Evolutionary conservation across 306 rosid species (phyloP), one percentile per base, ranked within the genome.

Genomic region (Cyamopsis tetragonoloba): DNA sequence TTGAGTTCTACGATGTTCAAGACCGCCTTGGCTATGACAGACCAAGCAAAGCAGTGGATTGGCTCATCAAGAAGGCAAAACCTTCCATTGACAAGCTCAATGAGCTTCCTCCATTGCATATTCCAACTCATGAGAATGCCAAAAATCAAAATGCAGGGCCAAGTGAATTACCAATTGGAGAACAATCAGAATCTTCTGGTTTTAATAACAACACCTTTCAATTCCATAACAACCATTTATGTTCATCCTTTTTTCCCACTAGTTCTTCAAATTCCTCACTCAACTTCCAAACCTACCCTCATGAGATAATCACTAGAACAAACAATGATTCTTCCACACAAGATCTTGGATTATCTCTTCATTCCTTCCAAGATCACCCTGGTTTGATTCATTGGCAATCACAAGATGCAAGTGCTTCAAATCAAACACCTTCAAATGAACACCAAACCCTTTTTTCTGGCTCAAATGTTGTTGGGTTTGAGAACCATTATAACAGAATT

Each of bases 41-140:
- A 5, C 92, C 96, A 2, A 92, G 95, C 75, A 89, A 85, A 57
- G 98, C 95, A 4, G 92, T 92, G 4, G 96, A 89, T 47, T 92
- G 96, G 96, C 98, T 92, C 74, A 92, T 92, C 79, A 84, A 77
- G 49, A 92, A 85, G 28, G 98, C 96, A 0, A 80, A 79, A 39
- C 56, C 80, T 31, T 77, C 96, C 79, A 92, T 89, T 43, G 92
- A 87, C 74, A 87, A 82, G 66, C 92, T 89, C 0, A 86, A 81
- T 0, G 86, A 85, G 83, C 89, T 88, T 22, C 91, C 93, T 7
- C 89, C 96, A 2, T 86, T 83, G 81, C 66, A 81, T n/a, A n/a
- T n/a, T 4, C 91, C 96, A 1, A 44, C 7, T 1, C 14, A 7
- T 4, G 75, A 78, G 31, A 59, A 37, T 6, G 79, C 77, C 38